A percentile compares a stretch with the other conserved stretches of the same genome.
Conservation (phyloP, 1,284 basidiomycete genomes). For the Volvariella surrecta region DNA sequence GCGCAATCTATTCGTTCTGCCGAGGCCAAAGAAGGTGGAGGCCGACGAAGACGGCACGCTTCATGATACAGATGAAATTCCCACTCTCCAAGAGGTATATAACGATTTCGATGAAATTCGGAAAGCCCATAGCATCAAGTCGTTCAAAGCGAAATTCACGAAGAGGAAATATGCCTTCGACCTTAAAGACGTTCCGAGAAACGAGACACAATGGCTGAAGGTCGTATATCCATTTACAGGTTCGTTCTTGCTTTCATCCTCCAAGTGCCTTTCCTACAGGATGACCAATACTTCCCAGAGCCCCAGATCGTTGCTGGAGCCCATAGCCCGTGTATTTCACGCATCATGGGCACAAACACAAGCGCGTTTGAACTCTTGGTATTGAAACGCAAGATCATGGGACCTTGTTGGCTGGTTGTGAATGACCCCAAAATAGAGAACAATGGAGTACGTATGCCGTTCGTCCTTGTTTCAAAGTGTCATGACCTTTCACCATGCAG, state of each 20-base stretch:
- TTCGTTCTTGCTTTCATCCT: constrained; percentile 23
- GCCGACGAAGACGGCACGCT: constrained; percentile 45
- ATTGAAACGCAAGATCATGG: constrained; percentile 96
- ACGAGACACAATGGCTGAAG: constrained; percentile 86
- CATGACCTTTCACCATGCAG: constrained; percentile 28
- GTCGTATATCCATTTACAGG: constrained; percentile 82
- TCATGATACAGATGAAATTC: constrained; percentile 72
- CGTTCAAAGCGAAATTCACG: constrained; percentile 79
- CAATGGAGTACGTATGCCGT: constrained; percentile 54
- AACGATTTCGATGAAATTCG: constrained; percentile 81
- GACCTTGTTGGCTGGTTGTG: constrained; percentile 94
- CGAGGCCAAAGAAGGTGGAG: constrained; percentile 62
- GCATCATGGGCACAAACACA: constrained; percentile 90
- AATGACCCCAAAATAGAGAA: constrained; percentile 65
- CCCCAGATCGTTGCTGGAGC: constrained; percentile 62
- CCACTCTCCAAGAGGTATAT: constrained; percentile 66
- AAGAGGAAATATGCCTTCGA: constrained; percentile 93
- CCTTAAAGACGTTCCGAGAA: constrained; percentile 73
- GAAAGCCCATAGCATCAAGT: constrained; percentile 67
- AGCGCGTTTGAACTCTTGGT: constrained; percentile 94
- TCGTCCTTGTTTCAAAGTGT: constrained; percentile 2
- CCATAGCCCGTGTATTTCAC: constrained; percentile 78
- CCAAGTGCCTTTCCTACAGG: neutral
- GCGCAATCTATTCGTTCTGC: constrained; percentile 92
- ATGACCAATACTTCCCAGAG: constrained; percentile 22